phyloP scores from a whole-genome alignment of 2,329 filamentous ascomycete genomes.

The Sordariomycetes sp. region DNA sequence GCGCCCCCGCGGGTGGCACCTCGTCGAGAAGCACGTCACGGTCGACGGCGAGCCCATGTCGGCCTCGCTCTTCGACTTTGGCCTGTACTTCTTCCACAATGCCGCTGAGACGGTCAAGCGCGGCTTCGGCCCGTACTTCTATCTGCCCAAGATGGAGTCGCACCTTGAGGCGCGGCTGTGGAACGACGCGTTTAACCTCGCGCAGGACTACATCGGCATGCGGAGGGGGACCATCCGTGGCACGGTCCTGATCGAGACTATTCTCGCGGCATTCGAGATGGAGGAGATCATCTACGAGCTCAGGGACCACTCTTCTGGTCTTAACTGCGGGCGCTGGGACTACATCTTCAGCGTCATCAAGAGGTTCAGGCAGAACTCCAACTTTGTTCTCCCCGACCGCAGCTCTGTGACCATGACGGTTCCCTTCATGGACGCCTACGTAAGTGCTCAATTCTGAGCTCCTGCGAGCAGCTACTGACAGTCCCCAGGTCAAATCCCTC shows the following conservation, averaged over 20 bases:
- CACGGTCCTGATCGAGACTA: slow-evolving; percentile 95
- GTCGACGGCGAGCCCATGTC: slow-evolving; percentile 93
- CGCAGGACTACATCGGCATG: slow-evolving; percentile 86
- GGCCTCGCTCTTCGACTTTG: slow-evolving; percentile 88
- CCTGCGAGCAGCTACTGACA: background rate
- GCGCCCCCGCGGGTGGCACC: slow-evolving; percentile 90
- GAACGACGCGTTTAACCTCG: slow-evolving; percentile 96
- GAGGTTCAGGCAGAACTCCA: slow-evolving; percentile 91
- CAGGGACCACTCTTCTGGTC: slow-evolving; percentile 84
- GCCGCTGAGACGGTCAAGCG: slow-evolving; percentile 74
- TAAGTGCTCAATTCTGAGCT: slow-evolving; percentile 8
- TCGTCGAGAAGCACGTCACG: slow-evolving; percentile 96
- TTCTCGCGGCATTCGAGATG: slow-evolving; percentile 97
- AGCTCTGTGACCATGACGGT: slow-evolving; percentile 91
- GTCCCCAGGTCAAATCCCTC: slow-evolving; percentile 60
- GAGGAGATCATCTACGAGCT: slow-evolving; percentile 99
- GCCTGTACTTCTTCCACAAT: slow-evolving; percentile 98
- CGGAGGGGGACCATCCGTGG: slow-evolving; percentile 83
- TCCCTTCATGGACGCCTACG: slow-evolving; percentile 96
- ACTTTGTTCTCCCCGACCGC: slow-evolving; percentile 88
- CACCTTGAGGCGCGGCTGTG: slow-evolving; percentile 94
- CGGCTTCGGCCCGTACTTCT: slow-evolving; percentile 90
- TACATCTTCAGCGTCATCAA: slow-evolving; percentile 99
- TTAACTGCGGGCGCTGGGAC: slow-evolving; percentile 98
- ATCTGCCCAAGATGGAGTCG: slow-evolving; percentile 95